phyloP scores from a whole-genome alignment of 169 alveolate genomes.

The Cardiosporidium cionae region DNA sequence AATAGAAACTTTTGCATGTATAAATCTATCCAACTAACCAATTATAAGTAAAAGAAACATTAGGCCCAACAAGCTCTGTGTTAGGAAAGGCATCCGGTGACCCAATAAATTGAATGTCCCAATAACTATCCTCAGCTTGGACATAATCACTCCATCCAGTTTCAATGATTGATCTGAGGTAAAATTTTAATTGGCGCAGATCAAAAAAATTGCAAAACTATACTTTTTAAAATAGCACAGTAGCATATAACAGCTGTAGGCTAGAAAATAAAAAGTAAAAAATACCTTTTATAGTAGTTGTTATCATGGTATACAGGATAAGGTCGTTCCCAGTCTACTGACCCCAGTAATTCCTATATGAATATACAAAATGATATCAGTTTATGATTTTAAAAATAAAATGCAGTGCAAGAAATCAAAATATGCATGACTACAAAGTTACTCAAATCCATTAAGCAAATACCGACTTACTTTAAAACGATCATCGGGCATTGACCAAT shows the following conservation, averaged over 20 bases:
- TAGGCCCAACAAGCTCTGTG: slow-evolving; percentile 62
- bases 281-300: slow-evolving; percentile 48
- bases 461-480: slow-evolving; percentile 38
- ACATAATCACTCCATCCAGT: slow-evolving; percentile 58
- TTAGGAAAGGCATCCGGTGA: slow-evolving; percentile 61
- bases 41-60: slow-evolving; percentile 60
- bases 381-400: too few relatives aligned
- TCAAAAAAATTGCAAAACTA: not conserved
- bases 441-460: not conserved
- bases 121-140: slow-evolving; percentile 52
- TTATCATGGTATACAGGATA: slow-evolving; percentile 43
- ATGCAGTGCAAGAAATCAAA: too few relatives aligned
- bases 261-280: not conserved
- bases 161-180: slow-evolving; percentile 48
- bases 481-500: slow-evolving; percentile 40
- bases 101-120: slow-evolving; percentile 69
- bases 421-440: too few relatives aligned
- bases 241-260: not conserved
- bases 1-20: too few relatives aligned
- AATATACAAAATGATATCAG: too few relatives aligned
- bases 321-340: slow-evolving; percentile 59
- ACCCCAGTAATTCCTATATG: slow-evolving; percentile 44
- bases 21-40: slow-evolving; percentile 46
- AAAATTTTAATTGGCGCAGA: too few relatives aligned
- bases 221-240: not conserved